Evolutionary conservation across 306 rosid genomes (phyloP).

Genomic region (Castanea sativa): DNA sequence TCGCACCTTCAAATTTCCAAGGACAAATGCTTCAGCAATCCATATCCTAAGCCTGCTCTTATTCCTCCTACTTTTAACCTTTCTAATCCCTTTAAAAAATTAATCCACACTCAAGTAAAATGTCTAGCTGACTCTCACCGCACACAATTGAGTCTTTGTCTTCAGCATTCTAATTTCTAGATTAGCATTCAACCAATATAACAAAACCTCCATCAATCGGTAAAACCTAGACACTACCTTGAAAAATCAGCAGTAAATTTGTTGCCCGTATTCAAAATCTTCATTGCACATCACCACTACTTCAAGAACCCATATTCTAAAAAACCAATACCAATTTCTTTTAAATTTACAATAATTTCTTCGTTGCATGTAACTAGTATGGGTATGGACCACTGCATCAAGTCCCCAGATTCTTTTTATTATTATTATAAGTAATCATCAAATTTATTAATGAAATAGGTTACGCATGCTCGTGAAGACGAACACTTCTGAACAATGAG

Average conservation of each 20-base stretch:
- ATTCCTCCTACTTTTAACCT: background rate
- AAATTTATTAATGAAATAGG: too few species aligned
- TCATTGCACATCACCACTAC: background rate
- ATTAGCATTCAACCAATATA: background rate
- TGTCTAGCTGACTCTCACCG: background rate
- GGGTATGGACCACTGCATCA: background rate
- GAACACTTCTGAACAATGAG: too few species aligned
- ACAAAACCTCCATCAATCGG: background rate
- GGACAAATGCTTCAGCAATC: background rate
- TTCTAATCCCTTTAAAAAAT: background rate
- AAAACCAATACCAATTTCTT: background rate
- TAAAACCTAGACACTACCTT: background rate
- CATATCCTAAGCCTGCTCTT: background rate
- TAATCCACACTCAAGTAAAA: background rate
- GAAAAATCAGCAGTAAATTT: background rate
- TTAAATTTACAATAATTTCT: background rate
- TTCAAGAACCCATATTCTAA: background rate
- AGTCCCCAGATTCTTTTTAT: background rate
- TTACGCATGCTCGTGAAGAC: too few species aligned
- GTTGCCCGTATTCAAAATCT: background rate
- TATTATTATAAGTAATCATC: too few species aligned
- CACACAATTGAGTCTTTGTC: background rate
- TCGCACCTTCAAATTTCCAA: background rate
- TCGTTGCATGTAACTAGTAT: background rate
- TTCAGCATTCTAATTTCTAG: background rate